Conservation (phyloP, 148 eudicot species). For the Spergularia marina region DNA sequence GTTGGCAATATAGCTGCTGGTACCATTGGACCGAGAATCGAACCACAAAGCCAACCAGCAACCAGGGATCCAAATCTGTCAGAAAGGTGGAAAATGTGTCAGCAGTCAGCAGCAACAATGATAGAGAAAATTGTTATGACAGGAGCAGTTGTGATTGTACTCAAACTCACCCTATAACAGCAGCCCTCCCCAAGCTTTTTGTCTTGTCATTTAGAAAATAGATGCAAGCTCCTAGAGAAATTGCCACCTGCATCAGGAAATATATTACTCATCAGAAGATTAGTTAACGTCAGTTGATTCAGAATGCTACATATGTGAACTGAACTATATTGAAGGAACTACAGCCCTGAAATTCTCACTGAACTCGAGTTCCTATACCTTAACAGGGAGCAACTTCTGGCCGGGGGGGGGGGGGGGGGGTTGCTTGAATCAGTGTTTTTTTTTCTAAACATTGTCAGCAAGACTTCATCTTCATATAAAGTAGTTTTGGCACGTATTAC, state of each 20-base stretch:
- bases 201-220: slow-evolving; percentile 91
- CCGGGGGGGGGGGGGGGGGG: neutral
- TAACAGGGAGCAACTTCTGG: neutral
- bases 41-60: slow-evolving; percentile 83
- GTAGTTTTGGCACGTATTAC: too few relatives aligned
- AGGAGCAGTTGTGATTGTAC: neutral
- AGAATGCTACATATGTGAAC: neutral
- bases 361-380: neutral
- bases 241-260: slow-evolving; percentile 57
- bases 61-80: slow-evolving; percentile 86
- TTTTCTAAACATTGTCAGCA: too few relatives aligned
- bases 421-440: neutral
- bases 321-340: neutral
- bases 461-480: too few relatives aligned
- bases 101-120: neutral
- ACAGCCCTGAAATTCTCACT: neutral
- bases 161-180: slow-evolving; percentile 65
- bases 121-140: neutral
- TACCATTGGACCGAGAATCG: slow-evolving; percentile 65
- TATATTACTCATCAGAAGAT: neutral
- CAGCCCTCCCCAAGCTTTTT: slow-evolving; percentile 76
- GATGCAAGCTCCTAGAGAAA: slow-evolving; percentile 79
- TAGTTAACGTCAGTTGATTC: neutral
- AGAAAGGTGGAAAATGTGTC: neutral
- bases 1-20: slow-evolving; percentile 62